phyloP scores from a whole-genome alignment of 106 monocot genomes.

The Phalaenopsis equestris region DNA sequence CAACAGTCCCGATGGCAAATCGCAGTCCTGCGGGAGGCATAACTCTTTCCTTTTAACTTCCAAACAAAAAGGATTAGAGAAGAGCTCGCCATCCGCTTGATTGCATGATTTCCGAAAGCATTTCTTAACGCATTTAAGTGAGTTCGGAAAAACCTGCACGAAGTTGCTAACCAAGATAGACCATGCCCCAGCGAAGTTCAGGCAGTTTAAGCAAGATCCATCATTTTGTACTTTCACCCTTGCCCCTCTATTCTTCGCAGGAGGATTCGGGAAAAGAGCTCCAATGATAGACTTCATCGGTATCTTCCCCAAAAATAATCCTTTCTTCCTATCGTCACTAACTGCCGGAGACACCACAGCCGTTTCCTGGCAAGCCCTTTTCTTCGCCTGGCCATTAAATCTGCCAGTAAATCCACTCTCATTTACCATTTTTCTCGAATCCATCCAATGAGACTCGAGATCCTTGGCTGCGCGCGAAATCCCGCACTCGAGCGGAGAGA shows the following conservation, averaged over 20 bases:
- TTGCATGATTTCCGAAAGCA: slow-evolving; percentile 26
- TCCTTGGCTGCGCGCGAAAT: slow-evolving; percentile 24
- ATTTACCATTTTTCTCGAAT: neutral
- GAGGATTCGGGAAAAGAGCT: slow-evolving; percentile 17
- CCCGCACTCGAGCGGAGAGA: slow-evolving; percentile 33
- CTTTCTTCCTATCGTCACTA: slow-evolving; percentile 18
- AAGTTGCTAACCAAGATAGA: slow-evolving; percentile 32
- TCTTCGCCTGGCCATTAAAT: neutral
- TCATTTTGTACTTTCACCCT: slow-evolving; percentile 6
- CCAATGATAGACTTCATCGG: slow-evolving; percentile 17
- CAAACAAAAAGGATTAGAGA: slow-evolving; percentile 1
- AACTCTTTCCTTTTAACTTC: neutral
- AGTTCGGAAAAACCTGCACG: slow-evolving; percentile 35
- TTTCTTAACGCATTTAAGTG: slow-evolving; percentile 44
- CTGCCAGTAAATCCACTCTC: neutral
- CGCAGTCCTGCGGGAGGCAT: neutral
- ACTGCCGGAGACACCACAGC: neutral
- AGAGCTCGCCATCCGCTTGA: slow-evolving; percentile 5
- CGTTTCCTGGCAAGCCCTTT: slow-evolving; percentile 4
- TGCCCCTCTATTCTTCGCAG: slow-evolving; percentile 12
- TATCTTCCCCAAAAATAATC: slow-evolving; percentile 2
- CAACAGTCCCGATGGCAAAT: slow-evolving; percentile 24
- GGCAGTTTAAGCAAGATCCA: slow-evolving; percentile 40
- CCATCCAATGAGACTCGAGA: slow-evolving; percentile 34
- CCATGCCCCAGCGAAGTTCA: slow-evolving; percentile 27